Evolutionary conservation across 106 monocot species (phyloP), one percentile per base, ranked within the genome.

Genomic region (Phalaenopsis equestris): DNA sequence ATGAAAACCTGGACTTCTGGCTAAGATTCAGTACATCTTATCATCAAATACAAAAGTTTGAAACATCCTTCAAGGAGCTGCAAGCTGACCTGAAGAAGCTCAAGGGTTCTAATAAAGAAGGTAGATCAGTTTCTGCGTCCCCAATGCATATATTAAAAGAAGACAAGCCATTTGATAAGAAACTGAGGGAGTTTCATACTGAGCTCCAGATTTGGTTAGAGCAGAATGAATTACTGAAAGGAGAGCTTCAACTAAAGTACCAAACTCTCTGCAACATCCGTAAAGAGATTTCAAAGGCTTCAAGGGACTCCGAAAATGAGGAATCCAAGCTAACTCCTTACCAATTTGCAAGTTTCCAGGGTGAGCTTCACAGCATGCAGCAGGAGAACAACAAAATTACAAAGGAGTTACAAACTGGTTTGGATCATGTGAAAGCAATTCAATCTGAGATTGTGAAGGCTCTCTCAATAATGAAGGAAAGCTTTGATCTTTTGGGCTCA

Each of bases 1-100:
- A 94, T 19, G 90, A 97, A 82, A 97, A 97, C 84, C 81, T 97
- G 41, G 90, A 92, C 48, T 97, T 97, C 79, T 97, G 97, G 97
- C 79, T 94, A 72, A 86, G 94, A 47, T 94, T 97, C 80, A 90
- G 92, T 81, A 89, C 94, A 37, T 89, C 97, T 19, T 94, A 92
- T 57, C 90, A 94, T 75, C 87, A 97, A 77, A 92, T 94, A 47
- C 91, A 90, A 80, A 87, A 85, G 42, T 89, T 90, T 78, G 86
- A 85, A 67, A 21, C 81, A 6, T n/a, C 56, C 15, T 88, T 89
- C 42, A 76, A 89, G 10, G 80, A 85, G 10, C 42, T 97, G 6
- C 82, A 90, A 77, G 75, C 77, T 19, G 85, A 90, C 42, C 75
- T 90, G 12, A 70, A 84, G 8, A 88, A 85, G 75, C 75, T 81